Evolutionary conservation across 139 green algal genomes (phyloP).

Genomic region (Chlamydomonas eustigma): DNA sequence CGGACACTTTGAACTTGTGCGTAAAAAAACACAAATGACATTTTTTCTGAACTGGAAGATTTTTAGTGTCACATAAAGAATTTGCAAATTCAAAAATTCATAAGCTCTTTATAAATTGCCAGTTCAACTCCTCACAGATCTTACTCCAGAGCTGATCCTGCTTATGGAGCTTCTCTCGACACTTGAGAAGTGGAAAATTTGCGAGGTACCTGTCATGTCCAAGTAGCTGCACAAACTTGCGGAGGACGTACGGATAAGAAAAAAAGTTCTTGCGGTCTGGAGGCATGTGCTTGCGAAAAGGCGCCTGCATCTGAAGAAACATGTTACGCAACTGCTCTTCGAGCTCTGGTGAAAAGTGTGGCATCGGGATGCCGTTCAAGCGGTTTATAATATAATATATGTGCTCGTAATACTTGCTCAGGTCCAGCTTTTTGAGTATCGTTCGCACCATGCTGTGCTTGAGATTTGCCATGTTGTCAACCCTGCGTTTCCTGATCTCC

Average conservation of each 20-base stretch:
- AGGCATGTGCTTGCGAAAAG: conserved; percentile 10
- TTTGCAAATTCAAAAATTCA: no score
- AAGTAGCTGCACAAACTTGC: conserved; percentile 23
- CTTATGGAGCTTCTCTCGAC: conserved; percentile 13
- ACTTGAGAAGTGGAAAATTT: conserved; percentile 21
- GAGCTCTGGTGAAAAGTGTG: background rate
- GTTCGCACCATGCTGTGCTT: conserved; percentile 11
- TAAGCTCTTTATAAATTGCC: conserved; percentile 23
- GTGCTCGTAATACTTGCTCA: conserved; percentile 31
- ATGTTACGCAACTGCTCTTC: conserved; percentile 23
- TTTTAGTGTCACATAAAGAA: no score
- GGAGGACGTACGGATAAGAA: conserved; percentile 19
- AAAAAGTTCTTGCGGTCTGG: conserved; percentile 21
- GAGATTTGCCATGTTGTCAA: conserved; percentile 24
- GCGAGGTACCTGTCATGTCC: conserved; percentile 15
- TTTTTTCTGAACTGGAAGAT: no score
- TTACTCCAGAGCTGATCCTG: conserved; percentile 27
- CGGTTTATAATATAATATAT: conserved; percentile 9
- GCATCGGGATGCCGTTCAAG: conserved; percentile 14
- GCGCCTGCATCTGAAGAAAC: conserved; percentile 23
- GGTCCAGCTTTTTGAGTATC: conserved; percentile 26
- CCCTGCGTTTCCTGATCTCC: conserved; percentile 26
- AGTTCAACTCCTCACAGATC: conserved; percentile 23
- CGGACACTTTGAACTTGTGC: no score
- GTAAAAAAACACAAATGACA: no score